phyloP scores from a whole-genome alignment of 2,329 filamentous ascomycete genomes.

The Shiraia sp. region DNA sequence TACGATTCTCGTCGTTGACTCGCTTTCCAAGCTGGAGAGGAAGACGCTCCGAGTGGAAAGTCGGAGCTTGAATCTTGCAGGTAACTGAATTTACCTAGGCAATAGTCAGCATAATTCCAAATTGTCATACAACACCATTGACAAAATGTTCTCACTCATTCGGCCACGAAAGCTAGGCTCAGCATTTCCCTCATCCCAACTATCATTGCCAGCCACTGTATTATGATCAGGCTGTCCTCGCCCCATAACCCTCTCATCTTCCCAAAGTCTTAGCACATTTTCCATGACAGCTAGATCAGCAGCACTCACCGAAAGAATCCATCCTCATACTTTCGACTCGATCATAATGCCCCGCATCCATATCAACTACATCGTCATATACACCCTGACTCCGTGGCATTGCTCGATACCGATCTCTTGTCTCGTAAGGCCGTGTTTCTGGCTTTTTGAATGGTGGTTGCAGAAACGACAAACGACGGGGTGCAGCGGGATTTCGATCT shows the following conservation, averaged over 20 bases:
- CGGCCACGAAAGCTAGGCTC: constrained; percentile 4
- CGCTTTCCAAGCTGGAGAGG: constrained; percentile 48
- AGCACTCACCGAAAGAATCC: constrained; percentile 54
- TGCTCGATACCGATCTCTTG: constrained; percentile 31
- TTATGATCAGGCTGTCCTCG: no score
- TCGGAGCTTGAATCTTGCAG: constrained; percentile 37
- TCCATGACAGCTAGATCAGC: background rate
- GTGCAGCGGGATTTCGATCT: no score
- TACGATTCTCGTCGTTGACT: constrained; percentile 33
- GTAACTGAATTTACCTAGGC: constrained; percentile 24
- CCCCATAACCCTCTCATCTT: constrained; percentile 39
- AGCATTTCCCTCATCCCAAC: constrained; percentile 5
- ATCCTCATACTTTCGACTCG: constrained; percentile 28
- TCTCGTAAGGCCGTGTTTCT: constrained; percentile 7
- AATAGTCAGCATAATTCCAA: constrained; percentile 19
- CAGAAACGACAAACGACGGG: constrained; percentile 9
- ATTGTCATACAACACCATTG: background rate
- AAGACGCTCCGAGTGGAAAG: constrained; percentile 30
- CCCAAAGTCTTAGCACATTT: no score
- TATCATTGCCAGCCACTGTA: constrained; percentile 1
- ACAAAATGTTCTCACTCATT: constrained; percentile 7
- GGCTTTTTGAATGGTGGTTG: constrained; percentile 18
- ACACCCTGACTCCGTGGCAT: constrained; percentile 14
- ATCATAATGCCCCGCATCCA: constrained; percentile 28
- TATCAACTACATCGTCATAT: constrained; percentile 33